Percentiles rank a stretch among this genome's conserved stretches.
phyloP scores from a whole-genome alignment of 495 filamentous ascomycete species.

The Penicillium goetzii region DNA sequence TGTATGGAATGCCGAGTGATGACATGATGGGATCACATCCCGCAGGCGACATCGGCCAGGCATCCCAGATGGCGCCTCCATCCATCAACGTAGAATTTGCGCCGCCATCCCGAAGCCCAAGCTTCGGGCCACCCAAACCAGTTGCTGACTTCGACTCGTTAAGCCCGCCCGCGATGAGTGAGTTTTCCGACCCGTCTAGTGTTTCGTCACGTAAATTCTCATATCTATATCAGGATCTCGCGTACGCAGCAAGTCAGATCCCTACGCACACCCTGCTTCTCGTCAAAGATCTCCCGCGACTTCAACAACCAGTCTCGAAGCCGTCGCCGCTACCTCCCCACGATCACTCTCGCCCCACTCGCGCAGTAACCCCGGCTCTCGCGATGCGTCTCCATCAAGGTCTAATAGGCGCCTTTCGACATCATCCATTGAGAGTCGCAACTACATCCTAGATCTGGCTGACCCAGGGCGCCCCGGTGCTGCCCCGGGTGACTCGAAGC shows the following conservation, averaged over 20 bases:
- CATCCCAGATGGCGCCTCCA: constrained; percentile 77
- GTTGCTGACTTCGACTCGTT: constrained; percentile 72
- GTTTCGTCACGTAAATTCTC: constrained; percentile 19
- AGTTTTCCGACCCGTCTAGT: constrained; percentile 32
- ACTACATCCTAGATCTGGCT: constrained; percentile 89
- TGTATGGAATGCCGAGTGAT: constrained; percentile 54
- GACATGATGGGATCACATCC: constrained; percentile 35
- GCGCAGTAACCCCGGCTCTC: constrained; percentile 52
- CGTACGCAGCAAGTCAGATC: constrained; percentile 71
- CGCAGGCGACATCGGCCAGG: constrained; percentile 64
- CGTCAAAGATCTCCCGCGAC: constrained; percentile 50
- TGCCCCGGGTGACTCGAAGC: constrained; percentile 63
- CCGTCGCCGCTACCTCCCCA: constrained; percentile 50
- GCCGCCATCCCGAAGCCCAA: constrained; percentile 73
- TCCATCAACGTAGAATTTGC: constrained; percentile 95
- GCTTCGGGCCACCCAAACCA: constrained; percentile 71
- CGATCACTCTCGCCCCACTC: constrained; percentile 70
- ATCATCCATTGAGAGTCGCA: constrained; percentile 80
- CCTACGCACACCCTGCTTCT: constrained; percentile 55
- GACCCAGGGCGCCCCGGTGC: constrained; percentile 83
- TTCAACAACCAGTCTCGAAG: constrained; percentile 50
- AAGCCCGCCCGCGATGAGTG: constrained; percentile 85
- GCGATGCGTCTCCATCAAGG: constrained; percentile 62
- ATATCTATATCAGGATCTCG: constrained; percentile 55
- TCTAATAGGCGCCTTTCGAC: constrained; percentile 80